Conservation (phyloP, 306 rosid genomes). For the Cucurbita moschata region DNA sequence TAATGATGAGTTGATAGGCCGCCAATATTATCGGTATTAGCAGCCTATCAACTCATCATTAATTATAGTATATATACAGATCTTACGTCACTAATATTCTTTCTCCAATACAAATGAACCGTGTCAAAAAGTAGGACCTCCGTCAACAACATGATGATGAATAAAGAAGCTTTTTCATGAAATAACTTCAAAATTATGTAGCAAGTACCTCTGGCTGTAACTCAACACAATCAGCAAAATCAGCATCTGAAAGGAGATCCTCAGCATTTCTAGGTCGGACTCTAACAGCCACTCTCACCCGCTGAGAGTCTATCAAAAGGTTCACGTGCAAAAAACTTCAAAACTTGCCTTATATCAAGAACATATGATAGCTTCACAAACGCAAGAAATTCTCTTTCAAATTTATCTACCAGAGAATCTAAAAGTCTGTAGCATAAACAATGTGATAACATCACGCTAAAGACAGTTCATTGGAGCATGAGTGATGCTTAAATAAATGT, state of each 20-base stretch:
- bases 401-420: not conserved
- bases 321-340: not conserved
- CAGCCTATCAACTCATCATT: too few relatives aligned
- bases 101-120: not conserved
- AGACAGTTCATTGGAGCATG: not conserved
- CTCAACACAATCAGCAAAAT: conserved; percentile 43
- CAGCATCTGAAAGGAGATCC: conserved; percentile 37
- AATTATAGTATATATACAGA: not conserved
- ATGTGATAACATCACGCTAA: not conserved
- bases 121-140: not conserved
- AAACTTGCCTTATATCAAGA: not conserved
- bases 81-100: not conserved
- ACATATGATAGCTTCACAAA: not conserved
- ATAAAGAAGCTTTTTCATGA: not conserved
- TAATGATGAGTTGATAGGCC: not conserved
- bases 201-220: conserved; percentile 49
- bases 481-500: not conserved
- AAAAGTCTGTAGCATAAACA: not conserved
- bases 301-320: conserved; percentile 23
- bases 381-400: not conserved
- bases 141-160: not conserved
- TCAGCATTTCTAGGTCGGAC: conserved; percentile 44
- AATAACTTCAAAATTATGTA: not conserved
- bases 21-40: not conserved
- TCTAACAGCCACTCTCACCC: conserved; percentile 60